phyloP scores from a whole-genome alignment of 371 early-diverging fungal species.

The Rhizopus arrhizus region DNA sequence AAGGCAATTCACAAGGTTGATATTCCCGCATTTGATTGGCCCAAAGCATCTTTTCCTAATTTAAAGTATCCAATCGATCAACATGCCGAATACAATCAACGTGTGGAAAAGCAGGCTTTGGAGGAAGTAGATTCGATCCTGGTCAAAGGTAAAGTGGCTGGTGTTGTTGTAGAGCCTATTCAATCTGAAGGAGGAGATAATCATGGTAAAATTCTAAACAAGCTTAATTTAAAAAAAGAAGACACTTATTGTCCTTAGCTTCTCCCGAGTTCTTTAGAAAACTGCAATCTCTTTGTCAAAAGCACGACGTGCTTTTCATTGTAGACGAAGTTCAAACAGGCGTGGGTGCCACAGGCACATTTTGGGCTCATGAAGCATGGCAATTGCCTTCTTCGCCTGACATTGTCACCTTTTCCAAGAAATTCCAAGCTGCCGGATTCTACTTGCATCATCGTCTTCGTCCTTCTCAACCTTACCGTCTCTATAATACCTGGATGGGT shows the following conservation, averaged over 20 bases:
- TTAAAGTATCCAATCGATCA: constrained; percentile 66
- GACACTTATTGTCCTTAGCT: constrained; percentile 35
- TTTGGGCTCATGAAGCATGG: constrained; percentile 83
- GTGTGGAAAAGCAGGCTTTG: constrained; percentile 61
- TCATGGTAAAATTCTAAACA: constrained; percentile 40
- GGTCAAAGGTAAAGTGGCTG: constrained; percentile 60
- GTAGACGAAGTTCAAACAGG: constrained; percentile 89
- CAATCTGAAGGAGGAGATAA: constrained; percentile 88
- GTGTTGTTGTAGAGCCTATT: constrained; percentile 80
- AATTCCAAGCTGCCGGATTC: constrained; percentile 80
- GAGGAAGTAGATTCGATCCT: constrained; percentile 56
- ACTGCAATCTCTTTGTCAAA: constrained; percentile 65
- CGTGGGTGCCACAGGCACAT: constrained; percentile 80
- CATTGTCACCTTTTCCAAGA: constrained; percentile 79
- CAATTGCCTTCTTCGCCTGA: constrained; percentile 66
- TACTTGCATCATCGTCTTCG: constrained; percentile 60
- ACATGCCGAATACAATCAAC: constrained; percentile 54
- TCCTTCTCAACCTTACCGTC: constrained; percentile 64
- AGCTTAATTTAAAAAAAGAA: background rate
- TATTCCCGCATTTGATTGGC: constrained; percentile 76
- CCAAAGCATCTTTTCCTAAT: constrained; percentile 64
- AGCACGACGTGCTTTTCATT: constrained; percentile 71
- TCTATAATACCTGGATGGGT: constrained; percentile 80
- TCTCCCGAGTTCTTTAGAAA: constrained; percentile 68
- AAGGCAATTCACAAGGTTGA: constrained; percentile 77